These are phyloP conservation scores for Fusarium devonianum DNA, from an alignment of 2,329 filamentous ascomycete genomes.

Conservation along the genomic window DNA sequence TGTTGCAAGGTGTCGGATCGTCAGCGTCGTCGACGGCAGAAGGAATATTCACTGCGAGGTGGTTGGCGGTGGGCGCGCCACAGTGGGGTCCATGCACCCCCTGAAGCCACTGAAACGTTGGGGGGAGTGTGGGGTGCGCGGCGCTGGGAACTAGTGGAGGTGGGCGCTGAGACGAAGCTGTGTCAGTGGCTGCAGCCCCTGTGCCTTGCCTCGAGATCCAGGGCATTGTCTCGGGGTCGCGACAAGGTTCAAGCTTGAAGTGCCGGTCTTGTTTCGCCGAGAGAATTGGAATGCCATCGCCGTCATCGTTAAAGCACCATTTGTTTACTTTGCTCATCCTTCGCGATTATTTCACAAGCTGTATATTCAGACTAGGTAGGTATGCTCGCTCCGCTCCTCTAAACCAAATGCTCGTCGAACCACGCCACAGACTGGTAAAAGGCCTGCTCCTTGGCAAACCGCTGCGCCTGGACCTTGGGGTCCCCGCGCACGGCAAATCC, in stretches of 20 bases:
- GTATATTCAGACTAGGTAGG: too few species aligned
- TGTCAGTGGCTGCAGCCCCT: slow-evolving; percentile 29
- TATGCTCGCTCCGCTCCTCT: neutral
- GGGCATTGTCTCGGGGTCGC: slow-evolving; percentile 11
- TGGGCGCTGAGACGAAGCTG: neutral
- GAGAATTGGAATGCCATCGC: neutral
- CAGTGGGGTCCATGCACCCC: slow-evolving; percentile 22
- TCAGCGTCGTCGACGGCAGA: slow-evolving; percentile 11
- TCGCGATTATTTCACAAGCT: slow-evolving; percentile 1
- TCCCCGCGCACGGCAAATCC: slow-evolving; percentile 78
- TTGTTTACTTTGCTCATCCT: neutral
- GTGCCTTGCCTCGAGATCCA: neutral
- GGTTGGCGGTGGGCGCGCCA: slow-evolving; percentile 23
- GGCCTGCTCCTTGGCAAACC: slow-evolving; percentile 79
- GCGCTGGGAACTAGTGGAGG: slow-evolving; percentile 2
- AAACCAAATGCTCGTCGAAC: slow-evolving; percentile 65
- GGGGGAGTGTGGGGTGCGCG: slow-evolving; percentile 21
- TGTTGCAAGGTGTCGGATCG: neutral
- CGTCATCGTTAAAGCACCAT: neutral
- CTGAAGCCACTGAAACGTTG: slow-evolving; percentile 29
- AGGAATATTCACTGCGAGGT: slow-evolving; percentile 4
- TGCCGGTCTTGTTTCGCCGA: neutral
- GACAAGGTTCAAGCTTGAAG: slow-evolving; percentile 15
- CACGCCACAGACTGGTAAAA: slow-evolving; percentile 78
- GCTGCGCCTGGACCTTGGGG: slow-evolving; percentile 55